Conservation (phyloP, 805 yeast species). For the Teunomyces barrocoloradensis region DNA sequence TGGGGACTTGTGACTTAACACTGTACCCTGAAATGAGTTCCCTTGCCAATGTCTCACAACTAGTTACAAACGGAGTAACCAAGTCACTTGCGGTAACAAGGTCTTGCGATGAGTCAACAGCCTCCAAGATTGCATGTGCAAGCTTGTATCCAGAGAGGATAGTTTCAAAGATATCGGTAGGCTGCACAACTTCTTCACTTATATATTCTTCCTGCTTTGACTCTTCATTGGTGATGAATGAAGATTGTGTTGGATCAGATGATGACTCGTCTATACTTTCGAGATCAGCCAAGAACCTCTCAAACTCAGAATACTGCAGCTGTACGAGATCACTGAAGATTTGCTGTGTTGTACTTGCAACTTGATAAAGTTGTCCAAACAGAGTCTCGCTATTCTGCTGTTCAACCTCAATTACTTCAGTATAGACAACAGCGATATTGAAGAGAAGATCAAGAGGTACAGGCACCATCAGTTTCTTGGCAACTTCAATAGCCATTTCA, state of each 20-base stretch:
- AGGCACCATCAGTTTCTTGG: slow-evolving; percentile 8
- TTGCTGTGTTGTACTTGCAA: slow-evolving; percentile 15
- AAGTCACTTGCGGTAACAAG: slow-evolving; percentile 8
- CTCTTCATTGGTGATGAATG: background rate
- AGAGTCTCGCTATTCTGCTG: slow-evolving; percentile 18
- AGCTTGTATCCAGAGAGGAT: slow-evolving; percentile 26
- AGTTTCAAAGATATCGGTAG: slow-evolving; percentile 36
- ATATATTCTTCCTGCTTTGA: slow-evolving; percentile 12
- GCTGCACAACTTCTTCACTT: slow-evolving; percentile 29
- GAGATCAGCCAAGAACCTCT: slow-evolving; percentile 25
- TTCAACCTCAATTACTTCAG: slow-evolving; percentile 43
- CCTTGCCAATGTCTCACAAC: slow-evolving; percentile 17
- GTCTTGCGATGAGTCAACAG: slow-evolving; percentile 7
- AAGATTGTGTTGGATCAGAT: background rate
- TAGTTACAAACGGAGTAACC: slow-evolving; percentile 18
- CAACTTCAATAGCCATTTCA: slow-evolving; percentile 32
- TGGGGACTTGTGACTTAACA: slow-evolving; percentile 10
- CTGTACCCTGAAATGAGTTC: slow-evolving; percentile 19
- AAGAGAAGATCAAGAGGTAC: slow-evolving; percentile 44
- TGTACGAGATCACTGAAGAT: slow-evolving; percentile 25
- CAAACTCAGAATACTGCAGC: slow-evolving; percentile 24
- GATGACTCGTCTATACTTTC: slow-evolving; percentile 8
- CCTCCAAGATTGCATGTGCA: slow-evolving; percentile 31
- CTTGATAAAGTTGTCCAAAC: slow-evolving; percentile 13
- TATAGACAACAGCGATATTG: slow-evolving; percentile 47